Percentiles rank a stretch among this genome's conserved stretches.
These are phyloP conservation scores for Aspergillus tanneri DNA, from an alignment of 2,329 filamentous ascomycete species.

Conservation along the genomic window DNA sequence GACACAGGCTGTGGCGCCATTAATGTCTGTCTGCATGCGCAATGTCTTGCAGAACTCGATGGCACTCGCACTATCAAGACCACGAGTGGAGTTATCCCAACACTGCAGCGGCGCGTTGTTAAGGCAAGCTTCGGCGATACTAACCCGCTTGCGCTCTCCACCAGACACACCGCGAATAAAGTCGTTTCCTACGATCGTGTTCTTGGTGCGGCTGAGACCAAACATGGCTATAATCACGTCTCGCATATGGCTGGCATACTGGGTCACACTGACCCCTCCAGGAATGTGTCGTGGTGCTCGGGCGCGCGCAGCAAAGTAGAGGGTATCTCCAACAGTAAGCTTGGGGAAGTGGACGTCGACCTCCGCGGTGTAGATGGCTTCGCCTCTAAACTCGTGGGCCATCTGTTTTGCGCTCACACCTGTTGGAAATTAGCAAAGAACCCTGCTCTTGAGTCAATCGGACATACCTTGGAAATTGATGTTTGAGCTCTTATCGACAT, in stretches of 20 bases:
- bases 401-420: slow-evolving; percentile 9
- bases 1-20: slow-evolving; percentile 47
- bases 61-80: slow-evolving; percentile 51
- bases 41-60: slow-evolving; percentile 53
- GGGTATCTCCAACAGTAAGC: slow-evolving; percentile 10
- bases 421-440: slow-evolving; percentile 61
- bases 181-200: slow-evolving; percentile 11
- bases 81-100: slow-evolving; percentile 29
- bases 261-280: not conserved
- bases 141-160: slow-evolving; percentile 14
- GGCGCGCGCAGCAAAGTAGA: slow-evolving; percentile 12
- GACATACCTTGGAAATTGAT: slow-evolving; percentile 68
- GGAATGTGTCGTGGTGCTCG: slow-evolving; percentile 12
- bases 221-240: slow-evolving; percentile 16
- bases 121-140: slow-evolving; percentile 9
- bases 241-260: slow-evolving; percentile 8
- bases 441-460: slow-evolving; percentile 61
- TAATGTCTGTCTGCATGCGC: slow-evolving; percentile 44
- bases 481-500: slow-evolving; percentile 63
- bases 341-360: slow-evolving; percentile 7
- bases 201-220: slow-evolving; percentile 7
- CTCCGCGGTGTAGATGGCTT: slow-evolving; percentile 70
- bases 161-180: slow-evolving; percentile 12
- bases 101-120: slow-evolving; percentile 6
- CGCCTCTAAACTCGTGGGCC: slow-evolving; percentile 51